A percentile compares a stretch with the other conserved stretches of the same genome.
These are phyloP conservation scores for Jatropha curcas DNA, from an alignment of 345 rosid species.

Conservation along the genomic window DNA sequence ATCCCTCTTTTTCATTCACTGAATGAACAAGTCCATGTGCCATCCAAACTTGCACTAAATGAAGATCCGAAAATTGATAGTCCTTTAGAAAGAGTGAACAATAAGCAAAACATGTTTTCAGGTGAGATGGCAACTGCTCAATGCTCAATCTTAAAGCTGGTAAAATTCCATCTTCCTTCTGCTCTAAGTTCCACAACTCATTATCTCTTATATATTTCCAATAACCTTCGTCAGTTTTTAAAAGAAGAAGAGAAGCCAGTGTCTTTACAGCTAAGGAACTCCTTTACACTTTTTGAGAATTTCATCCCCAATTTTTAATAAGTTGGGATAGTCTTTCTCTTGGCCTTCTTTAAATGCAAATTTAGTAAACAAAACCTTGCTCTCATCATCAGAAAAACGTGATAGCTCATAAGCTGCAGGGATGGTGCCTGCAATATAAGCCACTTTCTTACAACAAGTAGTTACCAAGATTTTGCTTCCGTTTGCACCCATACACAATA, in stretches of 20 bases:
- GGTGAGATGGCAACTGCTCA: neutral
- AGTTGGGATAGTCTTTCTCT: neutral
- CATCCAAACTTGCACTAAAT: conserved; percentile 25
- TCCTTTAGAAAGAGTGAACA: conserved; percentile 30
- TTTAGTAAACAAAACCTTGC: conserved; percentile 19
- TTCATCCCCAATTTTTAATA: conserved; percentile 16
- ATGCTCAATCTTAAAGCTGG: conserved; percentile 21
- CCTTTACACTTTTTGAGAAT: conserved; percentile 36
- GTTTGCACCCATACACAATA: conserved; percentile 2
- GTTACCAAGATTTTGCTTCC: conserved; percentile 30
- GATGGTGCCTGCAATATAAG: neutral
- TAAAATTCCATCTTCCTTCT: neutral
- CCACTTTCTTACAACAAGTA: conserved; percentile 1
- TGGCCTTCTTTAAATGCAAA: conserved; percentile 28
- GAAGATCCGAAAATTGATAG: fast-evolving
- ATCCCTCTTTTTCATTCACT: neutral
- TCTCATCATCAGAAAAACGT: conserved; percentile 17
- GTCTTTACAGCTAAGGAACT: conserved; percentile 25
- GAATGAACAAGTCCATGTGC: conserved; percentile 21
- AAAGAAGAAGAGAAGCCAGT: conserved; percentile 19
- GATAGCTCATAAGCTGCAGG: conserved; percentile 2
- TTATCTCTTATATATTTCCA: conserved; percentile 26
- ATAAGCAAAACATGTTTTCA: conserved; percentile 15
- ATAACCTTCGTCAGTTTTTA: neutral
- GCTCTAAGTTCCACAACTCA: conserved; percentile 26